Evolutionary conservation across 176 grass and related monocot species (phyloP).

Genomic region (Alloteropsis semialata): DNA sequence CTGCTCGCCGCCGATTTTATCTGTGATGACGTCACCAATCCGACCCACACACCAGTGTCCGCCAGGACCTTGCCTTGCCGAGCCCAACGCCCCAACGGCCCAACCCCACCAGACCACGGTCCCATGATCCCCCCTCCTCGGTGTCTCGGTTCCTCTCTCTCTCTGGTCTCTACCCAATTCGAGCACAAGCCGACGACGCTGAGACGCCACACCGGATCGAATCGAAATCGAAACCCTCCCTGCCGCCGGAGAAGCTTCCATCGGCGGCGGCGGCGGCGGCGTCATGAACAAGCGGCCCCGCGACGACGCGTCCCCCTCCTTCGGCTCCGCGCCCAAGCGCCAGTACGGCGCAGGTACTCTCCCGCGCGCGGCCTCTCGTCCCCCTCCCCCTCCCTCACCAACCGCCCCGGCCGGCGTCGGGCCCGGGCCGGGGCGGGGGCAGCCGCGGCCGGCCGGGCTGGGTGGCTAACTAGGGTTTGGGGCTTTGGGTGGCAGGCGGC

Average conservation of each 20-base stretch:
- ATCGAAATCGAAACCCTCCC: not conserved
- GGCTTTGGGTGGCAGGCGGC: not conserved
- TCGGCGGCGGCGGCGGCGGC: slow-evolving; percentile 8
- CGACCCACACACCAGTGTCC: not conserved
- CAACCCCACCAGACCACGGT: not conserved
- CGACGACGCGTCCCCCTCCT: slow-evolving; percentile 38
- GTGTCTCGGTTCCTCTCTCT: not conserved
- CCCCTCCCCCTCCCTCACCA: not conserved
- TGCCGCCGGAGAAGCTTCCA: not conserved
- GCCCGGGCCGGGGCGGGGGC: not conserved
- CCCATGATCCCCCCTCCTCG: too few species aligned
- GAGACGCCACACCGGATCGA: not conserved
- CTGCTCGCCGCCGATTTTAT: not conserved
- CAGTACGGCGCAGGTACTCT: slow-evolving; percentile 40
- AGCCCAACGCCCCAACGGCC: not conserved
- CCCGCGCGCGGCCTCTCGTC: not conserved
- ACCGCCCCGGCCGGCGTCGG: not conserved
- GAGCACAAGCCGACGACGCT: not conserved
- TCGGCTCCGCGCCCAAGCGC: slow-evolving; percentile 38
- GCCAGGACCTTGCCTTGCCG: too few species aligned
- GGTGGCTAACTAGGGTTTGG: slow-evolving; percentile 31
- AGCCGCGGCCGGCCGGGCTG: not conserved
- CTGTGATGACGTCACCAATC: not conserved
- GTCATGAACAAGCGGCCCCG: slow-evolving; percentile 49
- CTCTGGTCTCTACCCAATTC: too few species aligned